Evolutionary conservation across 805 yeast genomes (phyloP).

Genomic region (Isabelozyma gotoi): DNA sequence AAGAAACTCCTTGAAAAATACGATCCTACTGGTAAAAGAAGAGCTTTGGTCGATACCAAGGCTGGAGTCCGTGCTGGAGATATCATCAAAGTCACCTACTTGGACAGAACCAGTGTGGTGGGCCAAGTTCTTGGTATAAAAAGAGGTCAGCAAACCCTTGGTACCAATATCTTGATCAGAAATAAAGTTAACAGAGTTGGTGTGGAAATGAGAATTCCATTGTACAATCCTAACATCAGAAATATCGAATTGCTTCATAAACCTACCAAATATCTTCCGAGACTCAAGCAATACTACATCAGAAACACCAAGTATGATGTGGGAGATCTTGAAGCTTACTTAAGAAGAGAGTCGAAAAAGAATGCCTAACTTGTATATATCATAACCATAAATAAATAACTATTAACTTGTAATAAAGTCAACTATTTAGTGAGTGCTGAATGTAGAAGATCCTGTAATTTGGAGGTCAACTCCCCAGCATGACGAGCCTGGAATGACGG

Average conservation of each 20-base stretch:
- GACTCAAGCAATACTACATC: constrained; percentile 89
- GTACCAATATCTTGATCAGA: constrained; percentile 77
- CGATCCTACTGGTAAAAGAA: constrained; percentile 64
- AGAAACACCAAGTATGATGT: constrained; percentile 78
- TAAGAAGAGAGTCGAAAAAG: constrained; percentile 21
- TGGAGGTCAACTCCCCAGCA: constrained; percentile 14
- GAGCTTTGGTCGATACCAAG: constrained; percentile 27
- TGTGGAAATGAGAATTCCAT: constrained; percentile 77
- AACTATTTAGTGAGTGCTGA: no score
- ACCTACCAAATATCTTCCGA: constrained; percentile 66
- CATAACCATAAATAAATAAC: not conserved
- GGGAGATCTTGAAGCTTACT: constrained; percentile 56
- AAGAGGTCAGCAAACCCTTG: constrained; percentile 57
- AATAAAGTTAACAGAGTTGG: constrained; percentile 82
- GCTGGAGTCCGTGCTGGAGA: constrained; percentile 74
- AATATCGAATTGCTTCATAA: constrained; percentile 76
- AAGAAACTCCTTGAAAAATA: constrained; percentile 53
- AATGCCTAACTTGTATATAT: constrained; percentile 1
- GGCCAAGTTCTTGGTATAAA: constrained; percentile 82
- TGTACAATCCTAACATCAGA: constrained; percentile 76
- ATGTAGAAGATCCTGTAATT: constrained; percentile 13
- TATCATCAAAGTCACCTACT: constrained; percentile 70
- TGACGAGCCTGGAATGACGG: constrained; percentile 19
- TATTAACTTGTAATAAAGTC: not conserved
- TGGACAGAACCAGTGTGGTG: constrained; percentile 62